phyloP scores from a whole-genome alignment of 495 filamentous ascomycete species.

The Apodospora peruviana region DNA sequence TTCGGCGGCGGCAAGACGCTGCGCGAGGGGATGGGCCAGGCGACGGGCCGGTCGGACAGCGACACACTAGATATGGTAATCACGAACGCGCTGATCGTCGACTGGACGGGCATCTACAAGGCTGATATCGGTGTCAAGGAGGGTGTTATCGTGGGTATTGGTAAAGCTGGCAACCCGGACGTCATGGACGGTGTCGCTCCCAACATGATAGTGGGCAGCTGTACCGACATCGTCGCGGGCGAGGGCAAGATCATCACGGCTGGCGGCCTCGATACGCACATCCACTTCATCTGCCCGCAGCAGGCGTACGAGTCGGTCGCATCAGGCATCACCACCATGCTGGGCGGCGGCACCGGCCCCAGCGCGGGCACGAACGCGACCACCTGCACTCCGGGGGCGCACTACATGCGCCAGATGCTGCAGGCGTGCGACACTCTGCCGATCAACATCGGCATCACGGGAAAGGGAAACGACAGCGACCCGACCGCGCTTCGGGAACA shows the following conservation, averaged over 20 bases:
- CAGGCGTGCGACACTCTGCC: conserved; percentile 84
- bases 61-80: conserved; percentile 82
- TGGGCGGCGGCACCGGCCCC: conserved; percentile 81
- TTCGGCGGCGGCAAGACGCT: conserved; percentile 96
- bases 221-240: conserved; percentile 93
- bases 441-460: conserved; percentile 88
- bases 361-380: conserved; percentile 94
- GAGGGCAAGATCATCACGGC: conserved; percentile 92
- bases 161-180: conserved; percentile 95
- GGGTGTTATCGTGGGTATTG: conserved; percentile 83
- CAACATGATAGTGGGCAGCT: conserved; percentile 77
- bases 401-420: conserved; percentile 87
- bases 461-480: conserved; percentile 90
- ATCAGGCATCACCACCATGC: conserved; percentile 85
- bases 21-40: conserved; percentile 95
- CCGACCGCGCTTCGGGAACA: conserved; percentile 71
- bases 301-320: conserved; percentile 82
- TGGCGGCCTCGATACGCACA: conserved; percentile 87
- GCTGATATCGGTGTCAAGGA: conserved; percentile 94
- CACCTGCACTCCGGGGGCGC: conserved; percentile 85
- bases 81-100: conserved; percentile 87
- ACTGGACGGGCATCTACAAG: conserved; percentile 93
- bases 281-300: conserved; percentile 96
- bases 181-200: conserved; percentile 84
- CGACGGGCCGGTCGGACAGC: conserved; percentile 63